Evolutionary conservation across 1,139 yeast species (phyloP).

Genomic region (Protomyces pachydermus): DNA sequence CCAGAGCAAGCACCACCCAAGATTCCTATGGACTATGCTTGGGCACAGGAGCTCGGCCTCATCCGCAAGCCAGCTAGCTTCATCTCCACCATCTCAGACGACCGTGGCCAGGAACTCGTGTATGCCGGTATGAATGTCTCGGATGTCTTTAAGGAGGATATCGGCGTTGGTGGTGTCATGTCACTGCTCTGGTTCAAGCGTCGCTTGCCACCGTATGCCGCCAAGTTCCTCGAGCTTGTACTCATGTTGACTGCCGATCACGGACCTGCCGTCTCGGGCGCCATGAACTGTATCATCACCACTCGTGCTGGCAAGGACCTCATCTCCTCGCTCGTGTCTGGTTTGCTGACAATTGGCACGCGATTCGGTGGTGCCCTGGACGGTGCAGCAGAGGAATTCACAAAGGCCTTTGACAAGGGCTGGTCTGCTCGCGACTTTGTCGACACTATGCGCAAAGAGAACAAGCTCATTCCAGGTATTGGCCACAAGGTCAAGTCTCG

Average conservation of each 20-base stretch:
- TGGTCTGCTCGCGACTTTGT: conserved; percentile 47
- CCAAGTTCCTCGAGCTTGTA: conserved; percentile 48
- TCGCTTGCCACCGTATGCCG: conserved; percentile 45
- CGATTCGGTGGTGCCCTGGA: conserved; percentile 49
- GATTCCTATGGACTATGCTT: conserved; percentile 48
- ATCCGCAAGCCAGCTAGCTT: conserved; percentile 49
- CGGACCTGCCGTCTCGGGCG: conserved; percentile 49
- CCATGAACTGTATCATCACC: conserved; percentile 49
- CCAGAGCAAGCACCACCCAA: conserved; percentile 47
- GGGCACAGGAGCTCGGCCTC: conserved; percentile 49
- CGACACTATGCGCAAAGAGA: conserved; percentile 47
- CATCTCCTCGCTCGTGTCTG: conserved; percentile 46
- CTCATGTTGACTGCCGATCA: conserved; percentile 49
- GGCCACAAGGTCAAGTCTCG: conserved; percentile 49
- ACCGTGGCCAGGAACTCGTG: conserved; percentile 47
- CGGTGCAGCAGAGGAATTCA: conserved; percentile 48
- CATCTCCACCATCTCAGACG: conserved; percentile 48
- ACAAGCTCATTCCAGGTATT: conserved; percentile 48
- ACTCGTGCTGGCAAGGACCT: conserved; percentile 49
- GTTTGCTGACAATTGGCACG: conserved; percentile 46
- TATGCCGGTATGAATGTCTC: conserved; percentile 49
- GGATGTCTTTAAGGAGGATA: conserved; percentile 47
- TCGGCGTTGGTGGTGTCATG: conserved; percentile 50
- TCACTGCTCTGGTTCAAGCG: conserved; percentile 48
- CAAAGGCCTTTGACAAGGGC: conserved; percentile 46